Percentiles rank a stretch among this genome's conserved stretches.
Evolutionary conservation across 805 yeast genomes (phyloP).

Genomic region (Myxozyma mucilagina): DNA sequence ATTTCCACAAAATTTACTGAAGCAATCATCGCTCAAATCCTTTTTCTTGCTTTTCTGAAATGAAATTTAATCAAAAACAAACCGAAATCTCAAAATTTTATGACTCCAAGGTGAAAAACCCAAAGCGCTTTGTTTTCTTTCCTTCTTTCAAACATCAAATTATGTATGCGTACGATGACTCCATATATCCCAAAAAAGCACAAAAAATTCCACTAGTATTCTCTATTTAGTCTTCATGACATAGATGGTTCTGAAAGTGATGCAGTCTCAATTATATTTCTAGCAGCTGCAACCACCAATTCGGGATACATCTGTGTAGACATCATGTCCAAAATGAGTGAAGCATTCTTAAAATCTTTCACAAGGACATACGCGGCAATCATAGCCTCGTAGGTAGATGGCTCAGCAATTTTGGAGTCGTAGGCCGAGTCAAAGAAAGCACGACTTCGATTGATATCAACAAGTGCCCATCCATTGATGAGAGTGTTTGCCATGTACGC

Average conservation of each 20-base stretch:
- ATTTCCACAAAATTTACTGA: neutral
- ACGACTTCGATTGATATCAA: conserved; percentile 34
- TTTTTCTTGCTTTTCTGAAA: neutral
- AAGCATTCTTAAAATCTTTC: conserved; percentile 34
- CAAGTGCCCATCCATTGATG: conserved; percentile 42
- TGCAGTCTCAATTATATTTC: neutral
- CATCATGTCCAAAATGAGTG: conserved; percentile 35
- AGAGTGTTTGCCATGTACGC: conserved; percentile 41
- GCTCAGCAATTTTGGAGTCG: conserved; percentile 35
- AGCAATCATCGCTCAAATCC: neutral
- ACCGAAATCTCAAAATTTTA: too few species aligned
- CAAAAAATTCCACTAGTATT: neutral
- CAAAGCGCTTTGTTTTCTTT: too few species aligned
- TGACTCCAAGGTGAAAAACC: too few species aligned
- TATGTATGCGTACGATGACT: neutral
- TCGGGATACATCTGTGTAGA: conserved; percentile 35
- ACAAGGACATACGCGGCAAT: conserved; percentile 38
- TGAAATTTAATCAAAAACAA: too few species aligned
- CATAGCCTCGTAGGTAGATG: conserved; percentile 42
- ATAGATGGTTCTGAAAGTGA: neutral
- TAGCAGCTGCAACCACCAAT: conserved; percentile 38
- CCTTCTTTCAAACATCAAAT: too few species aligned
- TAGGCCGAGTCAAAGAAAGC: conserved; percentile 37
- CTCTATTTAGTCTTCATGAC: neutral
- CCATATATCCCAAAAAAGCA: neutral